These are phyloP conservation scores for Tetrastigma voinierianum DNA, from an alignment of 164 flowering plant species.

Conservation along the genomic window DNA sequence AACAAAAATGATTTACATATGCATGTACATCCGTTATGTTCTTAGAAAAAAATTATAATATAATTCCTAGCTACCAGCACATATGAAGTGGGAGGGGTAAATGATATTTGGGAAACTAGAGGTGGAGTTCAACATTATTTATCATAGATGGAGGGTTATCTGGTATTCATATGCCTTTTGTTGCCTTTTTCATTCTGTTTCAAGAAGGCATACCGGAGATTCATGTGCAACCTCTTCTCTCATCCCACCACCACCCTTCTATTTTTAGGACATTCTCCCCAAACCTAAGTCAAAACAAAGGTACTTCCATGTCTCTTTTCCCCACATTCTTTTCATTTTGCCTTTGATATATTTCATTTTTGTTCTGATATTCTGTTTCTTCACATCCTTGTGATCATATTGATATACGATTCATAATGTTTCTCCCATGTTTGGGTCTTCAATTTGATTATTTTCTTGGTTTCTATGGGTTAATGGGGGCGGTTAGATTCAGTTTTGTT, in stretches of 20 bases:
- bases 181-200: background rate
- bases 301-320: background rate
- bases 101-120: no score
- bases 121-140: background rate
- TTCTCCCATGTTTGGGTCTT: conserved; percentile 1
- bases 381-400: no score
- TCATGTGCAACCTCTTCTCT: conserved; percentile 5
- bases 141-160: background rate
- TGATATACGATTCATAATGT: background rate
- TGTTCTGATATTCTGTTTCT: no score
- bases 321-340: background rate
- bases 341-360: background rate
- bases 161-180: background rate
- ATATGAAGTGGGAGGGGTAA: no score
- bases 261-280: conserved; percentile 19
- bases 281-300: no score
- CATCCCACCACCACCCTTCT: conserved; percentile 6
- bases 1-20: no score
- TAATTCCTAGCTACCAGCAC: no score
- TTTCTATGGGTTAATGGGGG: no score
- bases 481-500: background rate
- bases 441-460: background rate
- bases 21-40: no score
- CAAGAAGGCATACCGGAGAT: background rate
- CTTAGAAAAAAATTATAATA: no score